Conservation (phyloP, 306 rosid genomes). For the Casuarina equisetifolia region DNA sequence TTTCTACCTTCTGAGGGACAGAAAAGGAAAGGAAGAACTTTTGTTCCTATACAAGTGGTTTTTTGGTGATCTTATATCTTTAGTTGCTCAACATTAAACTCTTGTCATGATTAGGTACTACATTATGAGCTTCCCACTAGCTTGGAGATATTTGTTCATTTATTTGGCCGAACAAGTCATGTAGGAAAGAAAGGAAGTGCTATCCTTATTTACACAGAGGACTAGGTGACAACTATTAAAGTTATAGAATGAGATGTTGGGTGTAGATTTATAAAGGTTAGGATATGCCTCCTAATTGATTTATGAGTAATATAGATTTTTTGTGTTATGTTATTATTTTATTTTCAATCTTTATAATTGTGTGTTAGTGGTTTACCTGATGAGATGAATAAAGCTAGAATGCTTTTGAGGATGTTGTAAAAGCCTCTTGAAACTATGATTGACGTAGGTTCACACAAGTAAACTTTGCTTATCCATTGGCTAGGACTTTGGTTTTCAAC, state of each 20-base stretch:
- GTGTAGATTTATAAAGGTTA: constrained; percentile 78
- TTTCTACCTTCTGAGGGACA: not conserved
- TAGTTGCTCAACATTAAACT: not conserved
- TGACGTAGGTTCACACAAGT: not conserved
- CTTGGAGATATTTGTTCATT: constrained; percentile 96
- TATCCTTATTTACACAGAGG: constrained; percentile 66
- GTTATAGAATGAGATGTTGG: constrained; percentile 88
- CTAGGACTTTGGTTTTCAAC: not conserved
- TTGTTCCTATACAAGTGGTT: not conserved
- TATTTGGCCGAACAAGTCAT: constrained; percentile 96
- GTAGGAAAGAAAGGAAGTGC: constrained; percentile 97
- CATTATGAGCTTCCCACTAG: constrained; percentile 91
- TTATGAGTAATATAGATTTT: not conserved
- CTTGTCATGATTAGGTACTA: constrained; percentile 49
- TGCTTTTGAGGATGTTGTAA: not conserved
- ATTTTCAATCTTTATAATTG: too few species aligned
- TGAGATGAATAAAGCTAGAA: not conserved
- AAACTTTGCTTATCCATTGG: not conserved
- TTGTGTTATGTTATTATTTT: not conserved
- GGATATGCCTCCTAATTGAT: constrained; percentile 10
- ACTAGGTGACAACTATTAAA: constrained; percentile 62
- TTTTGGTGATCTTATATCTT: not conserved
- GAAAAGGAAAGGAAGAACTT: not conserved
- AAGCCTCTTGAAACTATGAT: too few species aligned
- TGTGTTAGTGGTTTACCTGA: not conserved